phyloP scores from a whole-genome alignment of 2,329 filamentous ascomycete genomes.

The Lachnellula arida region DNA sequence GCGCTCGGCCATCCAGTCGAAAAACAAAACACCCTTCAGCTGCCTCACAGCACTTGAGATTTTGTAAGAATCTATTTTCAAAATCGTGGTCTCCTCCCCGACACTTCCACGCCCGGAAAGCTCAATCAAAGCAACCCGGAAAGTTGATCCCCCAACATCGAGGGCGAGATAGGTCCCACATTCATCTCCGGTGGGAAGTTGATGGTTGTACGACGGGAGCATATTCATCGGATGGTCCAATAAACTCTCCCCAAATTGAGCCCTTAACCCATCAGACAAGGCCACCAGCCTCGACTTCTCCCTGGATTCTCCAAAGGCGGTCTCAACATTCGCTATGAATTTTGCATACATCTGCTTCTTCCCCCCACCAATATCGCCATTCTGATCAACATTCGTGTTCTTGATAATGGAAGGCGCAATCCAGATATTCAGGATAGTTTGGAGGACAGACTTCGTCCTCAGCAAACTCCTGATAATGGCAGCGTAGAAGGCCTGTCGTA shows the following conservation, averaged over 20 bases:
- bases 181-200: slow-evolving; percentile 57
- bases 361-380: neutral
- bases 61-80: slow-evolving; percentile 51
- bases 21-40: slow-evolving; percentile 56
- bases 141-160: slow-evolving; percentile 65
- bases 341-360: slow-evolving; percentile 32
- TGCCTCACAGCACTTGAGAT: slow-evolving; percentile 53
- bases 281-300: slow-evolving; percentile 37
- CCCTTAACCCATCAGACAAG: slow-evolving; percentile 47
- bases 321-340: slow-evolving; percentile 54
- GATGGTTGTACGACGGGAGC: slow-evolving; percentile 62
- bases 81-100: slow-evolving; percentile 45
- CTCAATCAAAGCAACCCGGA: slow-evolving; percentile 60
- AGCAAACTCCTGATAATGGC: slow-evolving; percentile 54
- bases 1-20: slow-evolving; percentile 62
- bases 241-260: slow-evolving; percentile 51
- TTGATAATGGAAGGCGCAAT: slow-evolving; percentile 36
- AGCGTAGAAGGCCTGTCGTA: slow-evolving; percentile 50
- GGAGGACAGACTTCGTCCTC: slow-evolving; percentile 54
- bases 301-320: slow-evolving; percentile 45
- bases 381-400: slow-evolving; percentile 15
- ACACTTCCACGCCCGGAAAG: slow-evolving; percentile 44
- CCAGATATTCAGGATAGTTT: slow-evolving; percentile 54
- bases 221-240: slow-evolving; percentile 52
- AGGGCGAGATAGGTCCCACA: slow-evolving; percentile 56